A percentile compares a stretch with the other conserved stretches of the same genome.
Evolutionary conservation across 371 early-diverging fungal species (phyloP).

Genomic region (Parasitella parasitica): DNA sequence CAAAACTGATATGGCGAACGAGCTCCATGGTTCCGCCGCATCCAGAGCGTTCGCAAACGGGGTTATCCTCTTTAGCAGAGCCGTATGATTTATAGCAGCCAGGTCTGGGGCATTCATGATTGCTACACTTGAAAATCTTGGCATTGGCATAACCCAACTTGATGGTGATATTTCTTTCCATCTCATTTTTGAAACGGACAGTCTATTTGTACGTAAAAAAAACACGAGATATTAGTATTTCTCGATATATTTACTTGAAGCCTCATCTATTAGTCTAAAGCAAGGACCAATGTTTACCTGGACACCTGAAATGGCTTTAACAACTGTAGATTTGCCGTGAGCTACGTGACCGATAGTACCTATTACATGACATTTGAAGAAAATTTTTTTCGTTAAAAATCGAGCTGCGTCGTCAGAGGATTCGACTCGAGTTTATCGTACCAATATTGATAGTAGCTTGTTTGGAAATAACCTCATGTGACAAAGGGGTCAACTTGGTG

Average conservation of each 20-base stretch:
- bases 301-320: slow-evolving; percentile 99
- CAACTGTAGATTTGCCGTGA: slow-evolving; percentile 99
- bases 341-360: slow-evolving; percentile 99
- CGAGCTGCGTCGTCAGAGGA: not conserved
- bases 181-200: slow-evolving; percentile 99
- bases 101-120: slow-evolving; percentile 92
- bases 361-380: slow-evolving; percentile 23
- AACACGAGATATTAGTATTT: not conserved
- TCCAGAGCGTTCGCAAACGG: slow-evolving; percentile 89
- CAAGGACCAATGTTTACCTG: slow-evolving; percentile 68
- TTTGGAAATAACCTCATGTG: slow-evolving; percentile 92
- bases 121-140: slow-evolving; percentile 98
- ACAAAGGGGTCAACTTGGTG: slow-evolving; percentile 69
- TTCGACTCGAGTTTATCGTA: slow-evolving; percentile 27
- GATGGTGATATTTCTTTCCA: slow-evolving; percentile 99
- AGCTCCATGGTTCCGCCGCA: slow-evolving; percentile 91
- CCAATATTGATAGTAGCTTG: slow-evolving; percentile 99
- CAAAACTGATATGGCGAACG: slow-evolving; percentile 98
- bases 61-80: slow-evolving; percentile 84
- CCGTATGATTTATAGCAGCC: slow-evolving; percentile 93
- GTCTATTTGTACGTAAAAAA: slow-evolving; percentile 67
- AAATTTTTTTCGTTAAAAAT: slow-evolving; percentile 6
- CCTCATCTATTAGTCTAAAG: no score
- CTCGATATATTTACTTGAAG: no score
- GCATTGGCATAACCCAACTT: slow-evolving; percentile 99